Conservation (phyloP, 2,329 filamentous ascomycete species). For the Xylariales sp. region DNA sequence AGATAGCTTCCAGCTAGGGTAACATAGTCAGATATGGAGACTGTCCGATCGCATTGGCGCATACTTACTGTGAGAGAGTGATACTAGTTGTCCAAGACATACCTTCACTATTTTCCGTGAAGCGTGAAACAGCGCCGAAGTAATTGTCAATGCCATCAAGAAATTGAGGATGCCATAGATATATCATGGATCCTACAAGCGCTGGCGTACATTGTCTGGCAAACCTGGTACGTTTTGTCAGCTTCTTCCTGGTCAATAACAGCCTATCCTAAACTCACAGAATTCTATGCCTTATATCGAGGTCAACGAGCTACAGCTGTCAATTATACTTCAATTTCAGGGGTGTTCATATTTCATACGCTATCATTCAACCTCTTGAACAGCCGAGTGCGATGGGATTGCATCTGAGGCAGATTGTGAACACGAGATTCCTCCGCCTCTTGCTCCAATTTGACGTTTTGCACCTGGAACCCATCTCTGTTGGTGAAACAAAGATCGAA, state of each 20-base stretch:
- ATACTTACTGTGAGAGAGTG: background rate
- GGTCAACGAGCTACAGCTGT: background rate
- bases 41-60: too few species aligned
- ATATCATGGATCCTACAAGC: conserved; percentile 1
- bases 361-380: background rate
- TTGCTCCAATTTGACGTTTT: background rate
- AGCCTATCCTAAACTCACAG: too few species aligned
- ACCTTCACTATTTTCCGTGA: background rate
- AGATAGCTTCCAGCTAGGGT: background rate
- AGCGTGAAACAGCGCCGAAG: background rate
- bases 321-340: background rate
- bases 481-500: background rate
- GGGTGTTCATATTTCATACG: background rate
- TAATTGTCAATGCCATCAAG: background rate
- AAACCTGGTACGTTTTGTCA: background rate
- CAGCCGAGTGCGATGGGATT: background rate
- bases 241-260: background rate
- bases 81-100: conserved; percentile 2
- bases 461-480: background rate
- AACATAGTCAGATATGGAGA: too few species aligned
- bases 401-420: background rate
- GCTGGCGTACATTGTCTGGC: background rate
- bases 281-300: conserved; percentile 3
- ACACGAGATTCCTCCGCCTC: too few species aligned
- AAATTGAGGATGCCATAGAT: conserved; percentile 2